Base-by-base conservation (phyloP, 768 basidiomycete species). In the Austroboletus eburneus region DNA sequence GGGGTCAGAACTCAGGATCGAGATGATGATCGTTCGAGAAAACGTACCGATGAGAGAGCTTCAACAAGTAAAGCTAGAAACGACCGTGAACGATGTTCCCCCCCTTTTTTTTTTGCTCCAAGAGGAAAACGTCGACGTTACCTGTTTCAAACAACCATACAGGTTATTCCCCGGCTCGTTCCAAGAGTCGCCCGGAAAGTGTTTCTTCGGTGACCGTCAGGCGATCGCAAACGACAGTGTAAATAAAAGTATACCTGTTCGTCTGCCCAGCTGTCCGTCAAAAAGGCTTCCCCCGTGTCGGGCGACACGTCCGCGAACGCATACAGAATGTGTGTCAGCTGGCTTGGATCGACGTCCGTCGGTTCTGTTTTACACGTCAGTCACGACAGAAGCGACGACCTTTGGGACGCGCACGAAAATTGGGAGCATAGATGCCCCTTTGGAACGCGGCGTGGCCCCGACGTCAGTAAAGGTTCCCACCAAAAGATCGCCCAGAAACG, bases 91-190 rank as follows among this genome's bases (percentile, higher is more conserved):
- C 2, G 2, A 43, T 5, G 17, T 24, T 27, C 27, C 5, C 5
- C 12, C 27, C 12, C 12, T 12, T 6, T 6, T 27, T 27, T 27
- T 12, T 6, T 6, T 27, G 27, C 27, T 27, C 12, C n/a, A n/a
- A n/a, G n/a, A n/a, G 16, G 34, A 4, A 27, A 17, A 18, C n/a
- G 30, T 12, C 37, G 5, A 50, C 14, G 69, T 69, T 24, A 86
- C 72, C 60, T 91, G 89, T 69, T 91, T 91, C 57, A 92, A 66
- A 62, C 81, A 83, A 0, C 87, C 88, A 51, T 89, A 92, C 5
- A 91, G 67, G 56, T 91, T 90, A 62, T 81, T 87, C 17, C 87
- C 89, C 1, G 70, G 50, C 17, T 89, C 87, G 54, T 72, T 69
- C 88, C 85, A 89, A 10, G 79, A 79, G 57, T 91, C 88, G 3